Conservation (phyloP, 1,284 basidiomycete species). For the Fomitopsis pinicola region DNA sequence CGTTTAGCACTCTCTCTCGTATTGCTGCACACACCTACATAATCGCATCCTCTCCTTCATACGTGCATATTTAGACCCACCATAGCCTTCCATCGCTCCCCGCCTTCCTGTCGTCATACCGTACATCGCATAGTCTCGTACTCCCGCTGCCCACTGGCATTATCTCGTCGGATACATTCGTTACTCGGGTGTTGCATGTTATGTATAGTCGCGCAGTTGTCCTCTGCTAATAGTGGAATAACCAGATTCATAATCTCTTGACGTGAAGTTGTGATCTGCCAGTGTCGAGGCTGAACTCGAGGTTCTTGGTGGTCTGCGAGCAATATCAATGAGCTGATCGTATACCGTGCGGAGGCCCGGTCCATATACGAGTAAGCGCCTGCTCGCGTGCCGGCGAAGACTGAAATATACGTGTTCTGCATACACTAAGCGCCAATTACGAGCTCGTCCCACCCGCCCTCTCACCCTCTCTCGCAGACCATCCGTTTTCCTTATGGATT, state of each 20-base stretch:
- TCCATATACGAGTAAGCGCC: background rate
- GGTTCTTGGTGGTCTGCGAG: too few species aligned
- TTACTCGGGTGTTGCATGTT: background rate
- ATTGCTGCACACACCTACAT: slow-evolving; percentile 11
- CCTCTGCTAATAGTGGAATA: slow-evolving; percentile 1
- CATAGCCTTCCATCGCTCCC: slow-evolving; percentile 13
- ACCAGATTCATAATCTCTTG: background rate
- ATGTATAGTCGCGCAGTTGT: background rate
- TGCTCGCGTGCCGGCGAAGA: background rate
- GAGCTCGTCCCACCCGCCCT: background rate
- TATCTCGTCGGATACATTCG: background rate
- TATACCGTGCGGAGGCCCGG: background rate
- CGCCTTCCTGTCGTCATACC: slow-evolving; percentile 2
- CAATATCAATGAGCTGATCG: too few species aligned
- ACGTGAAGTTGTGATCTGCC: background rate
- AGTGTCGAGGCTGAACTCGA: too few species aligned
- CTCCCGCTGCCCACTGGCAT: slow-evolving; percentile 13
- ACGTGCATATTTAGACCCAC: slow-evolving; percentile 18
- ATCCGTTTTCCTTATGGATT: background rate
- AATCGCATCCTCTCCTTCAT: slow-evolving; percentile 14
- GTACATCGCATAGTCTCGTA: slow-evolving; percentile 14
- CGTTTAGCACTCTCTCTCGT: slow-evolving; percentile 8
- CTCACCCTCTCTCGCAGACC: background rate
- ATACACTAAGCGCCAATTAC: slow-evolving; percentile 2
- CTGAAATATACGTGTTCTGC: background rate